These are phyloP conservation scores for Fusarium sp. DNA, from an alignment of 2,329 filamentous ascomycete species.

Conservation along the genomic window DNA sequence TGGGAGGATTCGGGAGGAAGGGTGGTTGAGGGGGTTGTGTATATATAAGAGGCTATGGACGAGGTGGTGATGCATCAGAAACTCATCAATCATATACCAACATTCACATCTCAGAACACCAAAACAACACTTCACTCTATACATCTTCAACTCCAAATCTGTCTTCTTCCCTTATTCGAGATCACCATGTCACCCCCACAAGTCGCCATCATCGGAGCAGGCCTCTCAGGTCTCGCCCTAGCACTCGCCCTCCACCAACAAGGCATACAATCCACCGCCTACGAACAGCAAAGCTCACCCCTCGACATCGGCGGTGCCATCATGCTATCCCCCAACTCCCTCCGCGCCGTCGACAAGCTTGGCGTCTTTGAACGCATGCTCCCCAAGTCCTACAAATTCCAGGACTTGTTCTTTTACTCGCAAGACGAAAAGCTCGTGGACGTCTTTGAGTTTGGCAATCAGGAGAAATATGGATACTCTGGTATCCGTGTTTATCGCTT, in stretches of 20 bases:
- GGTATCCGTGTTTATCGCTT: slow-evolving; percentile 64
- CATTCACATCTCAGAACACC: fast-evolving
- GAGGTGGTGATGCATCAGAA: not conserved
- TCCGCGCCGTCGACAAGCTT: slow-evolving; percentile 61
- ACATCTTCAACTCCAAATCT: fast-evolving
- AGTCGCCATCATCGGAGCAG: slow-evolving; percentile 47
- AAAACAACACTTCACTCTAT: too few species aligned
- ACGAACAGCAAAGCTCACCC: slow-evolving; percentile 57
- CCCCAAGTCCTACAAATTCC: slow-evolving; percentile 59
- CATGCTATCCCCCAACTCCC: slow-evolving; percentile 68
- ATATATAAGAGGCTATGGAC: slow-evolving; percentile 9
- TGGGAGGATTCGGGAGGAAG: too few species aligned
- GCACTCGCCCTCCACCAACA: slow-evolving; percentile 63
- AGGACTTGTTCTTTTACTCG: slow-evolving; percentile 57
- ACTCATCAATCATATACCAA: not conserved
- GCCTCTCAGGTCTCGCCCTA: slow-evolving; percentile 61
- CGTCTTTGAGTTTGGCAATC: slow-evolving; percentile 58
- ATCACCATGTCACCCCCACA: slow-evolving; percentile 18
- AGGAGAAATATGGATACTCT: slow-evolving; percentile 60
- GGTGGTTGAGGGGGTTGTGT: not conserved
- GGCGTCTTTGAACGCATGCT: slow-evolving; percentile 58
- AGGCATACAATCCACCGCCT: slow-evolving; percentile 59
- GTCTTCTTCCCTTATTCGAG: fast-evolving
- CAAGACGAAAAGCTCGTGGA: slow-evolving; percentile 46
- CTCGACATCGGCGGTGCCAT: slow-evolving; percentile 63